Evolutionary conservation across 1,284 basidiomycete genomes (phyloP).

Genomic region (Ceratobasidium sp.): DNA sequence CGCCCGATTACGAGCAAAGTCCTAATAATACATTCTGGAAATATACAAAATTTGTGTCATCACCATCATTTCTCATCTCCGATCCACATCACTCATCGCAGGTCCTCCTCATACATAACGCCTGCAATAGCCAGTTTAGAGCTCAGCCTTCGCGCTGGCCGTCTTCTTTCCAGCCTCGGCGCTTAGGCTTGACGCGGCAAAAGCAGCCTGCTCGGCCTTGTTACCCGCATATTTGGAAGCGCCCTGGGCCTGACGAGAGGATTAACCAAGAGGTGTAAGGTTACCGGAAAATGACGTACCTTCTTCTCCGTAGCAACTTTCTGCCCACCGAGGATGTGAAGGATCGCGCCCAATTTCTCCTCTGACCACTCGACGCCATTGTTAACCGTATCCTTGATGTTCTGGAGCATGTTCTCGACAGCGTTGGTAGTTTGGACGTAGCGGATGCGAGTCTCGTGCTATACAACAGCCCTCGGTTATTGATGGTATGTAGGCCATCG

Average conservation of each 20-base stretch:
- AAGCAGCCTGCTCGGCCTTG: constrained; percentile 49
- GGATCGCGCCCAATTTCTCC: constrained; percentile 67
- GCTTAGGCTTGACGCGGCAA: constrained; percentile 52
- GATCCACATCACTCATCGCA: neutral
- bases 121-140: constrained; percentile 24
- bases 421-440: constrained; percentile 74
- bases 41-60: constrained; percentile 29
- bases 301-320: constrained; percentile 47
- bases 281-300: neutral
- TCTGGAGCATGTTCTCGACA: constrained; percentile 69
- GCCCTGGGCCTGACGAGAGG: constrained; percentile 44
- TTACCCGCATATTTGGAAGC: constrained; percentile 24
- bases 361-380: constrained; percentile 75
- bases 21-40: constrained; percentile 39
- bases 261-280: constrained; percentile 49
- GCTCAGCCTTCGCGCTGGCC: constrained; percentile 45
- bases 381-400: constrained; percentile 72
- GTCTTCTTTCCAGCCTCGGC: constrained; percentile 54
- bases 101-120: neutral
- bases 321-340: constrained; percentile 46
- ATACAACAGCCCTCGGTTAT: constrained; percentile 12
- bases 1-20: neutral
- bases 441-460: constrained; percentile 78
- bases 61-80: constrained; percentile 6
- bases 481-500: constrained; percentile 43